Percentiles rank a stretch among this genome's conserved stretches.
These are phyloP conservation scores for Aspergillus sparsus DNA, from an alignment of 495 filamentous ascomycete species.

Conservation along the genomic window DNA sequence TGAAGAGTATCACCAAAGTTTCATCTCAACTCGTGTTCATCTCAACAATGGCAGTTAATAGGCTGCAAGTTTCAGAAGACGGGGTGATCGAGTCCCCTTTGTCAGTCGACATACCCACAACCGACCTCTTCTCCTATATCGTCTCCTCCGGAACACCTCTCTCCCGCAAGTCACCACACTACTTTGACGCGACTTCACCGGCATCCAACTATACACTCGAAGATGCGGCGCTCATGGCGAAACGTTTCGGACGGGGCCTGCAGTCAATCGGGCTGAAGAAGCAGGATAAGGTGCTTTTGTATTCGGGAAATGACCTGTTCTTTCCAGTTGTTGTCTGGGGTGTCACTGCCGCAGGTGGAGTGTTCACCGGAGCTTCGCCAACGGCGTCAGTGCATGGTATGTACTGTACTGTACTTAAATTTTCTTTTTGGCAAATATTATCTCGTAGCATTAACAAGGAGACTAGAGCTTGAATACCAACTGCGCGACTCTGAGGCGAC, in stretches of 20 bases:
- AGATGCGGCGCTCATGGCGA: background rate
- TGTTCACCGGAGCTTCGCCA: background rate
- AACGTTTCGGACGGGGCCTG: background rate
- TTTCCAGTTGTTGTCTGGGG: slow-evolving; percentile 3
- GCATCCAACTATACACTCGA: background rate
- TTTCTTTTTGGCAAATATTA: background rate
- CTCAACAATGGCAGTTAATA: background rate
- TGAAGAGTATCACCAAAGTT: background rate
- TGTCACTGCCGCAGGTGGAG: background rate
- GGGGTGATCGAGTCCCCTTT: background rate
- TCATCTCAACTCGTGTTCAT: background rate
- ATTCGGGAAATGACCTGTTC: background rate
- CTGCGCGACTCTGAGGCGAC: background rate
- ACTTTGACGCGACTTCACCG: background rate
- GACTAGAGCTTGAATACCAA: slow-evolving; percentile 7
- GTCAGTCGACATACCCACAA: background rate
- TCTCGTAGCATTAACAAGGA: background rate
- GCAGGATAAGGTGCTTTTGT: slow-evolving; percentile 3
- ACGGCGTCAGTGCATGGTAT: background rate
- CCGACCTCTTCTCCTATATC: background rate
- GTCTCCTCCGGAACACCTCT: background rate
- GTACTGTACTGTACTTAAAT: background rate
- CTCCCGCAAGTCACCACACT: background rate
- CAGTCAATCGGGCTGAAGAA: background rate
- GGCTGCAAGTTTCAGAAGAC: background rate